Percentiles rank a stretch among this genome's conserved stretches.
phyloP scores from a whole-genome alignment of 257 asterid species.

The Mitragyna speciosa region DNA sequence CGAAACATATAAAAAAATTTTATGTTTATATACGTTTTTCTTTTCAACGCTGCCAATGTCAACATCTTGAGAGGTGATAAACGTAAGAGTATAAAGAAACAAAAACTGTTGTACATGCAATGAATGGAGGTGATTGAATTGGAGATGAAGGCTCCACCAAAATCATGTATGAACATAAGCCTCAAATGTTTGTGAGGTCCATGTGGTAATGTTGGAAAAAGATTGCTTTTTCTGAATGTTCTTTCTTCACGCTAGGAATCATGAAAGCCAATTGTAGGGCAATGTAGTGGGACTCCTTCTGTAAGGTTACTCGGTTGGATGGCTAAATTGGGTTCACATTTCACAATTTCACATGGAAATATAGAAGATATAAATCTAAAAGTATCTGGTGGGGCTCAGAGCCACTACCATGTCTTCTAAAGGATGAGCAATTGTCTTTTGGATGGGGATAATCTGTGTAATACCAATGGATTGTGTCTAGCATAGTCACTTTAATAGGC shows the following conservation, averaged over 20 bases:
- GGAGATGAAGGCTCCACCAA: not conserved
- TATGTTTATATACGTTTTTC: too few relatives aligned
- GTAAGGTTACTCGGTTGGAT: not conserved
- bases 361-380: not conserved
- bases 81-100: not conserved
- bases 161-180: not conserved
- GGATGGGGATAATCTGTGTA: not conserved
- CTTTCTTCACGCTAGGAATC: constrained; percentile 6
- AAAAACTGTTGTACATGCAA: not conserved
- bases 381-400: not conserved
- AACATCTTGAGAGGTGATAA: not conserved
- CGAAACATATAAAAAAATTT: too few relatives aligned
- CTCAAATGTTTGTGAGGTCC: not conserved
- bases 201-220: constrained; percentile 15
- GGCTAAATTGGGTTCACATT: constrained; percentile 4
- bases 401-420: not conserved
- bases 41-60: not conserved
- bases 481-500: not conserved
- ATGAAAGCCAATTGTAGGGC: not conserved
- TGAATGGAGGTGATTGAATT: not conserved
- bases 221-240: not conserved
- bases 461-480: not conserved
- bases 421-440: constrained; percentile 10
- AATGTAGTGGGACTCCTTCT: not conserved
- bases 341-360: not conserved